These are phyloP conservation scores for Fibroporia radiculosa DNA, from an alignment of 768 basidiomycete genomes.

Conservation along the genomic window DNA sequence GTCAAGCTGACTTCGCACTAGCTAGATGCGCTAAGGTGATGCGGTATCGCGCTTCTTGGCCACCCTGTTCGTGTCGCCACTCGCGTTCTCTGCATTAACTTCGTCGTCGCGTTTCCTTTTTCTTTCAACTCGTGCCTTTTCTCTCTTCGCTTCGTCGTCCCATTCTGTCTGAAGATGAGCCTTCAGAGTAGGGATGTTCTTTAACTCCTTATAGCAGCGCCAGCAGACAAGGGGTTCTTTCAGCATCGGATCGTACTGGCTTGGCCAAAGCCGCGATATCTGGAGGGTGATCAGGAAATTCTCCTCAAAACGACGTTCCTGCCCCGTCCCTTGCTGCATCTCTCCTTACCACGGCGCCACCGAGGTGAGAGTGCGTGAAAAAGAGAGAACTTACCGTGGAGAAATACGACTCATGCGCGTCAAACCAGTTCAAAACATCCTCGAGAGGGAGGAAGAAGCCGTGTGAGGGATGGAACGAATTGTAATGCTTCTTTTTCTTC, in stretches of 20 bases:
- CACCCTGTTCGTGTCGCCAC: no score
- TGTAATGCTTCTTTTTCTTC: slow-evolving; percentile 89
- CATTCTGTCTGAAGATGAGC: slow-evolving; percentile 71
- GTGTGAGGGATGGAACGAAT: slow-evolving; percentile 78
- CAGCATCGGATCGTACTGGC: slow-evolving; percentile 55
- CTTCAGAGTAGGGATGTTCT: slow-evolving; percentile 71
- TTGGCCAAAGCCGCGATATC: slow-evolving; percentile 46
- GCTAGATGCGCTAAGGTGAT: no score
- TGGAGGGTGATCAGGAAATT: slow-evolving; percentile 18
- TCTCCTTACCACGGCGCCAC: no score
- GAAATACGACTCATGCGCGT: slow-evolving; percentile 51
- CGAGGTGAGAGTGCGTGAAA: no score
- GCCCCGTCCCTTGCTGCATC: no score
- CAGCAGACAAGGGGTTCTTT: slow-evolving; percentile 66
- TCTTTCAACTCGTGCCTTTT: slow-evolving; percentile 26
- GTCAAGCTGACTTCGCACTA: no score
- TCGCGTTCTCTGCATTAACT: no score
- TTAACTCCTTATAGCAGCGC: slow-evolving; percentile 52
- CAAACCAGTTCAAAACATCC: slow-evolving; percentile 79
- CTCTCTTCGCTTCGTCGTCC: slow-evolving; percentile 38
- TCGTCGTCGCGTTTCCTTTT: background rate
- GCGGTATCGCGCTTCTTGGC: background rate
- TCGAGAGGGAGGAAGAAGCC: slow-evolving; percentile 79
- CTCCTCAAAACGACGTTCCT: background rate
- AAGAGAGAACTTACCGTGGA: slow-evolving; percentile 33